phyloP scores from a whole-genome alignment of 176 grass and related monocot genomes.

The Cymbopogon citratus region DNA sequence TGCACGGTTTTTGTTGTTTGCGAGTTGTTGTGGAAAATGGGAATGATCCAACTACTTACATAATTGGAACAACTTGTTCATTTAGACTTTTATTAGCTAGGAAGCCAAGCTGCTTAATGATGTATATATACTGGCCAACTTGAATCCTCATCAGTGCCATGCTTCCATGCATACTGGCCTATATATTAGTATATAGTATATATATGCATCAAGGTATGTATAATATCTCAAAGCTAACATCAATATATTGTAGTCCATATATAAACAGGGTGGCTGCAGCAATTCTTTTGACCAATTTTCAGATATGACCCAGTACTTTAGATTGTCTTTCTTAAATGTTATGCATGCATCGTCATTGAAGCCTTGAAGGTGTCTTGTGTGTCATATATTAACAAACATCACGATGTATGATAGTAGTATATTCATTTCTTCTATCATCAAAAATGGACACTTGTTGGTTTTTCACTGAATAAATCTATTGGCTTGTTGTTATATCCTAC shows the following conservation, averaged over 20 bases:
- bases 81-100: not conserved
- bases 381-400: not conserved
- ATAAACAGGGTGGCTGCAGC: not conserved
- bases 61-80: not conserved
- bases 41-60: not conserved
- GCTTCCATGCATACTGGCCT: too few relatives aligned
- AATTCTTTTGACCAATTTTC: not conserved
- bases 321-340: not conserved
- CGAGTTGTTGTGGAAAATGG: not conserved
- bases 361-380: not conserved
- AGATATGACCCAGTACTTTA: not conserved
- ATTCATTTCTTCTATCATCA: not conserved
- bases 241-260: not conserved
- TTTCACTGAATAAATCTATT: not conserved
- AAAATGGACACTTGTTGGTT: not conserved
- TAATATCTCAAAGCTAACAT: constrained; percentile 9
- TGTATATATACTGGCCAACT: too few relatives aligned
- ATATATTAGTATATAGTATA: too few relatives aligned
- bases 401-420: not conserved
- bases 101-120: not conserved
- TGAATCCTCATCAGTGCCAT: too few relatives aligned
- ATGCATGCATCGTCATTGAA: not conserved
- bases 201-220: not conserved
- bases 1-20: not conserved
- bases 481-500: not conserved